Evolutionary conservation across 352 stramenopile genomes (phyloP).

Genomic region (Globisporangium solare): DNA sequence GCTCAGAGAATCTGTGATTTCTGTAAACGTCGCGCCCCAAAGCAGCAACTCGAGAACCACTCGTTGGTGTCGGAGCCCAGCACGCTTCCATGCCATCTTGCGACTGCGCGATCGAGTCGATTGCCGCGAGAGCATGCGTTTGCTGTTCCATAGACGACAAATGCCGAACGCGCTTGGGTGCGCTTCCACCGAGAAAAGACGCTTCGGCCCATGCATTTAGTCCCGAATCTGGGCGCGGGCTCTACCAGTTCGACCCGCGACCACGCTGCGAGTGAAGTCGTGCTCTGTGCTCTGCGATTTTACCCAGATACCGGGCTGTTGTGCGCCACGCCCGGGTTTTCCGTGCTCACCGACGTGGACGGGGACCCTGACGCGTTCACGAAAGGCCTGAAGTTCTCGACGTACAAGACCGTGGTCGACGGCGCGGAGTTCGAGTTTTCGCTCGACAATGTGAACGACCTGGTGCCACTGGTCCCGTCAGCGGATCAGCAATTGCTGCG

Average conservation of each 20-base stretch:
- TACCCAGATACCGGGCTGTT: constrained; percentile 48
- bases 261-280: constrained; percentile 22
- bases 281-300: constrained; percentile 48
- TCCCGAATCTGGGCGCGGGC: constrained; percentile 23
- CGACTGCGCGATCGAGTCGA: constrained; percentile 13
- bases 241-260: not conserved
- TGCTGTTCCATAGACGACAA: constrained; percentile 22
- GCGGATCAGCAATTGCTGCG: constrained; percentile 34
- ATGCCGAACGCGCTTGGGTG: constrained; percentile 24
- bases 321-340: constrained; percentile 56
- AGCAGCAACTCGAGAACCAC: not conserved
- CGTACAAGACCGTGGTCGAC: constrained; percentile 29
- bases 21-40: not conserved
- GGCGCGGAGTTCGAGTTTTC: constrained; percentile 54
- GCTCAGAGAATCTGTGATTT: not conserved
- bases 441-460: constrained; percentile 52
- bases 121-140: constrained; percentile 17
- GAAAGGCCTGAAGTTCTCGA: constrained; percentile 43
- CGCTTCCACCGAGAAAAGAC: constrained; percentile 48
- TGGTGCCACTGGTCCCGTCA: constrained; percentile 31
- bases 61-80: not conserved
- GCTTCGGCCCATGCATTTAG: constrained; percentile 61
- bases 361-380: constrained; percentile 24
- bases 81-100: constrained; percentile 8
- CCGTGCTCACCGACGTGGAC: constrained; percentile 25